These are phyloP conservation scores for Kingdonia uniflora DNA, from an alignment of 164 flowering plant species.

Conservation along the genomic window DNA sequence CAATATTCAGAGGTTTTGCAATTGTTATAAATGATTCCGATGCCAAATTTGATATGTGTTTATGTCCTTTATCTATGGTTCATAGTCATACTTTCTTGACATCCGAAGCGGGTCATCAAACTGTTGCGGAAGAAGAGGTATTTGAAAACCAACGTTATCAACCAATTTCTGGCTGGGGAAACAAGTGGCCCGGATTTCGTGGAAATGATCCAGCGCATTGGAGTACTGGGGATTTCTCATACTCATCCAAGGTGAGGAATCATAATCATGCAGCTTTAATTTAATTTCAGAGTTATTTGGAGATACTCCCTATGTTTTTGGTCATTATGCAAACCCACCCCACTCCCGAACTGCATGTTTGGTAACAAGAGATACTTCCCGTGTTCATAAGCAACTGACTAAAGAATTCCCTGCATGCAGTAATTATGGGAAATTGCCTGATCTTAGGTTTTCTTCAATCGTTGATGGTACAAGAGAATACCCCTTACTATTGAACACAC, in stretches of 20 bases:
- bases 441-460: too few relatives aligned
- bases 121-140: slow-evolving; percentile 42
- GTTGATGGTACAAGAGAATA: too few relatives aligned
- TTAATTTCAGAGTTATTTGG: too few relatives aligned
- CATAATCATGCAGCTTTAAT: too few relatives aligned
- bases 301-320: too few relatives aligned
- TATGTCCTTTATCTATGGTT: slow-evolving; percentile 32
- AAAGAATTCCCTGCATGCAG: too few relatives aligned
- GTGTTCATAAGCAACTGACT: too few relatives aligned
- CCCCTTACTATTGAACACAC: too few relatives aligned
- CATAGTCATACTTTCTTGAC: slow-evolving; percentile 14
- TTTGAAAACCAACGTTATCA: slow-evolving; percentile 68
- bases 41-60: slow-evolving; percentile 49
- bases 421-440: too few relatives aligned
- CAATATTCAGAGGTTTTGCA: slow-evolving; percentile 67
- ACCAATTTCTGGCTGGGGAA: slow-evolving; percentile 58
- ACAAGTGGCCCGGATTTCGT: slow-evolving; percentile 32
- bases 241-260: slow-evolving; percentile 51
- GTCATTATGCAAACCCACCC: too few relatives aligned
- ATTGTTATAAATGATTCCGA: slow-evolving; percentile 75
- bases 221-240: slow-evolving; percentile 67
- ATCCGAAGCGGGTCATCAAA: slow-evolving; percentile 12
- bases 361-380: too few relatives aligned
- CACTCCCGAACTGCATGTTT: too few relatives aligned
- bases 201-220: slow-evolving; percentile 49